A percentile compares a stretch with the other conserved stretches of the same genome.
Conservation (phyloP, 495 filamentous ascomycete species). For the Trichoderma asperelloides region DNA sequence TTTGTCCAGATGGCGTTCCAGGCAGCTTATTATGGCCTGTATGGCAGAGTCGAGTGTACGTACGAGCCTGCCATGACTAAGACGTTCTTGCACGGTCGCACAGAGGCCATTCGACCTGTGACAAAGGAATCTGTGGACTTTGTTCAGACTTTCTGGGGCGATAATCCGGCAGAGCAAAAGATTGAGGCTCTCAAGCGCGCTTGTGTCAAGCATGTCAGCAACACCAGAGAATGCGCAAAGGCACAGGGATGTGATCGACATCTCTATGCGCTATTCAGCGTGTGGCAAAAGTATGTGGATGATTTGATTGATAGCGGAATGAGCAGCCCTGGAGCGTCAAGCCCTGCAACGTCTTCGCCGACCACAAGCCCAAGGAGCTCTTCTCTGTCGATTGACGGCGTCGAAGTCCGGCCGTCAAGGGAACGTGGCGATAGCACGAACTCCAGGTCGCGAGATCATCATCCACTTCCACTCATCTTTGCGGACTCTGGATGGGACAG, state of each 20-base stretch:
- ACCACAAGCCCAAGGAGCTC: conserved; percentile 18
- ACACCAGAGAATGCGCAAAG: conserved; percentile 82
- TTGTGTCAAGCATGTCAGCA: conserved; percentile 68
- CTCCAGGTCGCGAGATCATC: conserved; percentile 26
- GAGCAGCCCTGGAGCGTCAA: conserved; percentile 47
- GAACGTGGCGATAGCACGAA: conserved; percentile 28
- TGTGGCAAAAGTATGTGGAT: conserved; percentile 83
- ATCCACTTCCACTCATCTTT: conserved; percentile 68
- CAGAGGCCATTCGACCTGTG: conserved; percentile 85
- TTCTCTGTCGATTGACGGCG: conserved; percentile 26
- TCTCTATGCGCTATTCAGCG: conserved; percentile 85
- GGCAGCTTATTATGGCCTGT: conserved; percentile 95
- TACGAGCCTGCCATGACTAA: conserved; percentile 99
- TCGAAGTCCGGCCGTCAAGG: conserved; percentile 20
- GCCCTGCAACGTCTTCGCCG: conserved; percentile 38
- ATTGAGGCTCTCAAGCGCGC: conserved; percentile 77
- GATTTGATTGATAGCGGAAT: conserved; percentile 46
- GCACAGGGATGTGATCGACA: conserved; percentile 90
- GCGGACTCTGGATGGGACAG: conserved; percentile 87
- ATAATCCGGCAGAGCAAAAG: conserved; percentile 72
- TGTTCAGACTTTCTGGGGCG: conserved; percentile 90
- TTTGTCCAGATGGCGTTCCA: conserved; percentile 99
- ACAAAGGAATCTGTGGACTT: conserved; percentile 75
- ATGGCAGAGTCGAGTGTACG: conserved; percentile 85
- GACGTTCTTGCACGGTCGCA: conserved; percentile 81